phyloP scores from a whole-genome alignment of 768 basidiomycete species.

The Ramaria sp. region DNA sequence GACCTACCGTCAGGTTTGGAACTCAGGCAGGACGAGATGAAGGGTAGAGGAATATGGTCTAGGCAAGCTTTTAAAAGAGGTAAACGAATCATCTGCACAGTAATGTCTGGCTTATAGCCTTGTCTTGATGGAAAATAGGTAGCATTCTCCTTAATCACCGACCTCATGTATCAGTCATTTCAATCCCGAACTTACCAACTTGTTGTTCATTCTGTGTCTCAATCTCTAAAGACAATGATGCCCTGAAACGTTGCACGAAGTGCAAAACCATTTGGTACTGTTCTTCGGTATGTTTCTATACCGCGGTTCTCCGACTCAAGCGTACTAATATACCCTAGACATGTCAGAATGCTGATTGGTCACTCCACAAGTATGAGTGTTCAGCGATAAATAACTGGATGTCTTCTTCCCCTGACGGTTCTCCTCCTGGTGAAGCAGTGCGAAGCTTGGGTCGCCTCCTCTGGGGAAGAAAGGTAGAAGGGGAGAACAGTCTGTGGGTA shows the following conservation, averaged over 20 bases:
- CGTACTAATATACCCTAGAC: slow-evolving; percentile 24
- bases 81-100: slow-evolving; percentile 12
- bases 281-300: slow-evolving; percentile 33
- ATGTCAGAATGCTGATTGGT: slow-evolving; percentile 71
- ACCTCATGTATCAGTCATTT: slow-evolving; percentile 57
- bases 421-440: slow-evolving; percentile 67
- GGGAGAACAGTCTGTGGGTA: slow-evolving; percentile 48
- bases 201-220: slow-evolving; percentile 65
- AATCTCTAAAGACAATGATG: slow-evolving; percentile 19
- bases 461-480: slow-evolving; percentile 50
- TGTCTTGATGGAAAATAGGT: slow-evolving; percentile 31
- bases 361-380: slow-evolving; percentile 71
- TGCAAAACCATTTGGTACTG: slow-evolving; percentile 75
- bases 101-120: slow-evolving; percentile 1
- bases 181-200: slow-evolving; percentile 43
- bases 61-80: slow-evolving; percentile 27
- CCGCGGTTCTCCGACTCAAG: background rate
- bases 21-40: slow-evolving; percentile 23
- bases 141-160: slow-evolving; percentile 41
- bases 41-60: slow-evolving; percentile 39
- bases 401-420: slow-evolving; percentile 31
- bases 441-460: slow-evolving; percentile 69
- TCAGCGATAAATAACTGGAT: slow-evolving; percentile 50
- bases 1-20: slow-evolving; percentile 31
- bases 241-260: slow-evolving; percentile 59